Evolutionary conservation across 2,329 filamentous ascomycete genomes (phyloP).

Genomic region (Penicillium sclerotiorum): DNA sequence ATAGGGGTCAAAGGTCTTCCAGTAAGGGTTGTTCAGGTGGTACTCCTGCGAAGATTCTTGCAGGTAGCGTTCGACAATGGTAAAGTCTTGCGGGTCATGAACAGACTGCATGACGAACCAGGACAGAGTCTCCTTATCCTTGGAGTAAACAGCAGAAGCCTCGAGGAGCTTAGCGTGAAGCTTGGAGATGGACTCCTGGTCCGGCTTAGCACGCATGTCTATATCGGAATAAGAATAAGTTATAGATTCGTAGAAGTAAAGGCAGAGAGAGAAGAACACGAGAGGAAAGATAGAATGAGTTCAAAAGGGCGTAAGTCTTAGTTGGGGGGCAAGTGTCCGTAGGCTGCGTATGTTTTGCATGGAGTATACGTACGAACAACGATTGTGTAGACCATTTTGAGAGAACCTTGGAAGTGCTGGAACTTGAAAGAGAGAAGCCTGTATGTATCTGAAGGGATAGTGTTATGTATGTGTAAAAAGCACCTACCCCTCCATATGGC

Average conservation of each 20-base stretch:
- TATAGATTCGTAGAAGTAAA: no score
- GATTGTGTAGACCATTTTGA: slow-evolving; percentile 34
- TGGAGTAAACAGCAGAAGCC: slow-evolving; percentile 70
- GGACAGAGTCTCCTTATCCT: slow-evolving; percentile 69
- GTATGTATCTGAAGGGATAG: slow-evolving; percentile 3
- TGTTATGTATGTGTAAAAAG: no score
- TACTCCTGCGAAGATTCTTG: slow-evolving; percentile 64
- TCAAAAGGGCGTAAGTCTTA: background rate
- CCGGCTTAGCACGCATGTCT: slow-evolving; percentile 67
- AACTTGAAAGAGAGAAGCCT: background rate
- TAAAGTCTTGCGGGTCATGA: slow-evolving; percentile 69
- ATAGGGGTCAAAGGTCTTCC: slow-evolving; percentile 76
- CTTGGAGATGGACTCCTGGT: slow-evolving; percentile 65
- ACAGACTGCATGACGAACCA: slow-evolving; percentile 81
- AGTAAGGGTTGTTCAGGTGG: slow-evolving; percentile 70
- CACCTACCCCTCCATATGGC: slow-evolving; percentile 6
- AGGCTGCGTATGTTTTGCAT: no score
- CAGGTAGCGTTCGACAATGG: slow-evolving; percentile 73
- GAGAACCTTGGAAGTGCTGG: background rate
- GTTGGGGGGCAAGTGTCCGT: no score
- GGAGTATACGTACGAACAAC: slow-evolving; percentile 33
- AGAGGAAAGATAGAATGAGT: background rate
- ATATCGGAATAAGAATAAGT: no score
- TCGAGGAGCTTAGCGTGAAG: slow-evolving; percentile 73
- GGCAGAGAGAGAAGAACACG: no score